Evolutionary conservation across 306 rosid species (phyloP), one percentile per base, ranked within the genome.

Genomic region (Mucuna pruriens): DNA sequence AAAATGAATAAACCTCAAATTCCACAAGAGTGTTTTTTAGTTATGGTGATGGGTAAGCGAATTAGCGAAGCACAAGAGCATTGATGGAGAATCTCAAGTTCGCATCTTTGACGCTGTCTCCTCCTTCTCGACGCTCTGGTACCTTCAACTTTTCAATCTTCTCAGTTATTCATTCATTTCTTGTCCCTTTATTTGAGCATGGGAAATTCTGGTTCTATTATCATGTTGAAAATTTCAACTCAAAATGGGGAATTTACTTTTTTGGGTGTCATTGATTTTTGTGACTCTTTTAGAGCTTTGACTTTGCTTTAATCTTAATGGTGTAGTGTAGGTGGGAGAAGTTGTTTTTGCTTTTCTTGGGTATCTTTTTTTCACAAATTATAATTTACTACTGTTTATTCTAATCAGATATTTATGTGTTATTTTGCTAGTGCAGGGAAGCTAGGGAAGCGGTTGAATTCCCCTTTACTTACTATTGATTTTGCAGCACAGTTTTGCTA

Each of bases 381-480:
- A 12, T 26, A 26, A 78, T 78, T 45, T 64, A 22, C 9, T 12
- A 22, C 11, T 58, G 42, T 45, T 61, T 78, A 34, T 17, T 23
- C n/a, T 13, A 57, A 55, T 73, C 54, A 45, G 70, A 33, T 73
- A 52, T 48, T 74, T 49, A 55, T 75, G 36, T 64, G 51, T 71
- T 65, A 2, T 83, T 80, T 12, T 86, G 57, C 13, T 80, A 55
- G 85, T 80, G 64, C 91, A 83, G 92, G 89, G 87, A 89, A 92
- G 93, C 82, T 92, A 54, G 91, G 87, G 39, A 85, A 82, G 71
- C 86, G 87, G 25, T 82, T 86, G 77, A 85, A 85, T 60, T 94
- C 87, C 71, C 91, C 98, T 73, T 44, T 90, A 26, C 68, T 85
- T 40, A 77, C 90, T 67, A 34, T 68, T 83, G 85, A 82, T 88